Base-by-base conservation (phyloP, 208 protist species). In the Trypanosoma avium region DNA sequence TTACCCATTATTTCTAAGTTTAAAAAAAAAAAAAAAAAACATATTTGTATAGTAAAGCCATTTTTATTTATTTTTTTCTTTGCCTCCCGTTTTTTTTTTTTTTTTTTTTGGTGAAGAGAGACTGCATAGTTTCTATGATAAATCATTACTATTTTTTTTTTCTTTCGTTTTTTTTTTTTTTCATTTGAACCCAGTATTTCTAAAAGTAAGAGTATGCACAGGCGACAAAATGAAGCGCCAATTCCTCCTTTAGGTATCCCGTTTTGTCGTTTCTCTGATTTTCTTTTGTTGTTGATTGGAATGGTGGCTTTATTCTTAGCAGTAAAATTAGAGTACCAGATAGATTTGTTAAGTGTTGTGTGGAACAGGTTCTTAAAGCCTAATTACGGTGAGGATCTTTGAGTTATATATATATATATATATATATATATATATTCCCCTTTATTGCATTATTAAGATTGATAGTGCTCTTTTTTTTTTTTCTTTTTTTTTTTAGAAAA, bases 381-480 rank as follows among this genome's bases (percentile, higher is more conserved):
- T 21, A 73, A 73, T 36, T 73, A 73, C 30, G 67, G 66, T 38
- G 60, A 57, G 0, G 58, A 73, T 53, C 46, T 67, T 53, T 73
- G 42, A 61, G 13, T 49, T 8, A 7, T 35, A 38, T 10, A n/a
- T n/a, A n/a, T n/a, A n/a, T n/a, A n/a, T n/a, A n/a, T n/a, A n/a
- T n/a, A n/a, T n/a, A n/a, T n/a, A n/a, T 15, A 53, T 15, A 1
- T 9, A 53, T 33, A 17, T 35, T 53, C 7, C 46, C 9, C 27
- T 59, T 38, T 13, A 13, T 40, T 40, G 4, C 10, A 15, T 42
- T 42, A n/a, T 42, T 9, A 8, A n/a, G 10, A 9, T 3, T 9
- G 1, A n/a, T 43, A 49, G 26, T 60, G 36, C 2, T 2, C 17
- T 42, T 42, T 42, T 42, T 42, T 42, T 42, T 9, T 42, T 13